phyloP scores from a whole-genome alignment of 2,329 filamentous ascomycete genomes.

The Apiospora rasikravindrae region DNA sequence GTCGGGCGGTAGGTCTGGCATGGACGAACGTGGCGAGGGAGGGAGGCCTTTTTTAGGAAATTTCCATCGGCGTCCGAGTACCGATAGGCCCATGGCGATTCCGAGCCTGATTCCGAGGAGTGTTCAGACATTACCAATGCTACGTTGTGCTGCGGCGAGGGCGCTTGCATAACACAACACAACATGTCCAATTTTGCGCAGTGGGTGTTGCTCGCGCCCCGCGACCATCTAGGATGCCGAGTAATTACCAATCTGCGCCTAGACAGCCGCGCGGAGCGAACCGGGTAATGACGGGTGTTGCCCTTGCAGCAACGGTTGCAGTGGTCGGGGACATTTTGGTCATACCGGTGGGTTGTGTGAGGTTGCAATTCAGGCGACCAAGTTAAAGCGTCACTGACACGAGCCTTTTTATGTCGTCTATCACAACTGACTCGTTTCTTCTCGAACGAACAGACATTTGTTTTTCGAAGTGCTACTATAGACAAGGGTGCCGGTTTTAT shows the following conservation, averaged over 20 bases:
- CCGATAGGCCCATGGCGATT: not conserved
- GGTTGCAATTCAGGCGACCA: not conserved
- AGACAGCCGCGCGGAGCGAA: not conserved
- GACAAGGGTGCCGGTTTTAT: not conserved
- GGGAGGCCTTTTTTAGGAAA: not conserved
- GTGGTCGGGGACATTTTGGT: not conserved
- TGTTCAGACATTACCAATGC: not conserved
- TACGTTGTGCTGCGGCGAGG: not conserved
- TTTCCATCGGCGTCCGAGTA: not conserved
- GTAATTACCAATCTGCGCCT: not conserved
- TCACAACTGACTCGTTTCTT: constrained; percentile 8
- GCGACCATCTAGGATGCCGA: not conserved
- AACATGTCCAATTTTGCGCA: no score
- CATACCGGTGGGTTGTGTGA: not conserved
- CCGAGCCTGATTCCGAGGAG: not conserved
- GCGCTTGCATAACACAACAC: not conserved
- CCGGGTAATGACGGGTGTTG: not conserved
- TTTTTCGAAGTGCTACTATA: not conserved
- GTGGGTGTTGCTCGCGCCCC: not conserved
- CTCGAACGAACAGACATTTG: not conserved
- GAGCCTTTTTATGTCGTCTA: not conserved
- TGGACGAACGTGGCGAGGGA: not conserved
- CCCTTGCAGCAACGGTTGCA: not conserved
- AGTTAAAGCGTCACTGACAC: not conserved
- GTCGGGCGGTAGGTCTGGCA: not conserved